Conservation (phyloP, 164 flowering plant genomes). For the Tetracentron sinense region DNA sequence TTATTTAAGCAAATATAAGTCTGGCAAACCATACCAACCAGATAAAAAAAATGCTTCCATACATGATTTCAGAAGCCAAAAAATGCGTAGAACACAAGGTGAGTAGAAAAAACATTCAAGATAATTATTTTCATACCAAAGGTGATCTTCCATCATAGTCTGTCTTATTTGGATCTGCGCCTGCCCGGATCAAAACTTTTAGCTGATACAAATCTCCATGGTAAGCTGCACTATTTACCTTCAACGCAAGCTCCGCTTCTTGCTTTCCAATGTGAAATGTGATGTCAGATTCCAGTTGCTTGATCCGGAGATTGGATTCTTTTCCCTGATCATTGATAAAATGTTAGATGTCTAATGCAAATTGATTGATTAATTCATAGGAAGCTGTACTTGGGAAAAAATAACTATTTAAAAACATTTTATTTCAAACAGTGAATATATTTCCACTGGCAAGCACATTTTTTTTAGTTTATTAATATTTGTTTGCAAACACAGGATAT, state of each 20-base stretch:
- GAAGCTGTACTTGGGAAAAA: not conserved
- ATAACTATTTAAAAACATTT: not conserved
- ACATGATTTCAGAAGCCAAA: not conserved
- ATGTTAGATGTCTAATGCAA: not conserved
- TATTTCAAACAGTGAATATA: not conserved
- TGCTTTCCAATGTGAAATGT: slow-evolving; percentile 72
- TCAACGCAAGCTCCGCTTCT: slow-evolving; percentile 83
- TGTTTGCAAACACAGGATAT: no score
- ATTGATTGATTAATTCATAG: not conserved
- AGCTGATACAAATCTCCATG: slow-evolving; percentile 77
- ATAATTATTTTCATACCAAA: slow-evolving; percentile 51
- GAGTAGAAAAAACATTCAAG: not conserved
- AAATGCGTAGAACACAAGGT: not conserved
- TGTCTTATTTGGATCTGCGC: slow-evolving; percentile 84
- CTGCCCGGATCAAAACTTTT: slow-evolving; percentile 64
- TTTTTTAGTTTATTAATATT: no score
- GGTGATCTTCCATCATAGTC: slow-evolving; percentile 96
- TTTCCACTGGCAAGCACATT: no score
- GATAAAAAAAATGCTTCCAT: not conserved
- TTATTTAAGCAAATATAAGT: not conserved
- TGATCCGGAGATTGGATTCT: slow-evolving; percentile 52
- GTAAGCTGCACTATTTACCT: slow-evolving; percentile 77
- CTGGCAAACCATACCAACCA: not conserved
- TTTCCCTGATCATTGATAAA: slow-evolving; percentile 51
- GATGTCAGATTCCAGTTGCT: slow-evolving; percentile 76